Evolutionary conservation across 306 rosid genomes (phyloP), one percentile per base, ranked within the genome.

Genomic region (Cyclanthera cordifolia): DNA sequence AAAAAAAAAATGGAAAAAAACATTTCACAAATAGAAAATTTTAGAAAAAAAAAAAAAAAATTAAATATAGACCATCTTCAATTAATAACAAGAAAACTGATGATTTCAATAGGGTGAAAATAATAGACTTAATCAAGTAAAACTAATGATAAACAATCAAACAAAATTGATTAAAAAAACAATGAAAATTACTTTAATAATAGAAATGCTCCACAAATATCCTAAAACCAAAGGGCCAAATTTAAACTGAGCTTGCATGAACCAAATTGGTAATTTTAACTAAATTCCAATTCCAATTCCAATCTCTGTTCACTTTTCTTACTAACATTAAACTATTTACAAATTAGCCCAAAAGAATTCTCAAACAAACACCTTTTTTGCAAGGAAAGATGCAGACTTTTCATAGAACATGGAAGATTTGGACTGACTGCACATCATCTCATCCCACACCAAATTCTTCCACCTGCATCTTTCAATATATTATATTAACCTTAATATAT

Each of bases 241-340:
- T 50, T 50, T n/a, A 17, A 17, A 17, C 24, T 50, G 17, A 17
- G 0, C 5, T 28, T 39, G 17, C 16, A 28, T 7, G 23, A 28
- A 57, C 45, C 70, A 64, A 37, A 43, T 46, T 7, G 13, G 10
- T 8, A 39, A 41, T 41, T 20, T 64, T 41, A 28, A 11, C 23
- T 37, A 34, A 60, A 37, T 37, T 39, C 68, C 50, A 61, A 61
- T n/a, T 39, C n/a, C n/a, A n/a, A n/a, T n/a, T n/a, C n/a, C n/a
- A n/a, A n/a, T n/a, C 50, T 6, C 14, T 41, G 50, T 61, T 61
- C 39, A 10, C 16, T 32, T 39, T 61, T 20, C 50, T 49, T 39
- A 21, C 69, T n/a, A 61, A 61, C 11, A 19, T 19, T 7, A 39
- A 19, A 39, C 11, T 61, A 61, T 61, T 20, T 41, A 61, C 69